Evolutionary conservation across 352 stramenopile species (phyloP).

Genomic region (Pilasporangium apinafurcum): DNA sequence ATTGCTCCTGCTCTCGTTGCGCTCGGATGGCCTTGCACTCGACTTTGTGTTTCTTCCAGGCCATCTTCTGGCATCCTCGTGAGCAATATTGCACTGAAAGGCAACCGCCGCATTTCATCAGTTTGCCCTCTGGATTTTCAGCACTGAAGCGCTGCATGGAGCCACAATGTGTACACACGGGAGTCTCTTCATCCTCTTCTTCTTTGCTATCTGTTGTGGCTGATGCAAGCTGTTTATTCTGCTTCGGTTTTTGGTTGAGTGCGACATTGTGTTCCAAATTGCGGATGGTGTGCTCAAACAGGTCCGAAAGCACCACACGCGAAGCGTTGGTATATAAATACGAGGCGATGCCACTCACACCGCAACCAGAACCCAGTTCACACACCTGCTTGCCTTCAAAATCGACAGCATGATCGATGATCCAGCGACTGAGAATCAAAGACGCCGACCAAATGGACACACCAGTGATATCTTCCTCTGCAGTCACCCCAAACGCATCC

Average conservation of each 20-base stretch:
- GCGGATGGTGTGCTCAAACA: constrained; percentile 76
- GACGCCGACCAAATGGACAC: constrained; percentile 88
- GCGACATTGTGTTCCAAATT: constrained; percentile 79
- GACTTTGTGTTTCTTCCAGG: constrained; percentile 81
- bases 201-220: constrained; percentile 2
- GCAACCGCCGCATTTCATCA: constrained; percentile 81
- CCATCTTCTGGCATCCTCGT: constrained; percentile 80
- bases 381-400: constrained; percentile 77
- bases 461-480: constrained; percentile 82
- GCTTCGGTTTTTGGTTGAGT: constrained; percentile 43
- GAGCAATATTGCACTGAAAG: constrained; percentile 76
- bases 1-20: constrained; percentile 16
- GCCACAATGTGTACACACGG: constrained; percentile 61
- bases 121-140: constrained; percentile 82
- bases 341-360: constrained; percentile 73
- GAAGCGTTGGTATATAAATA: constrained; percentile 74
- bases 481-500: constrained; percentile 71
- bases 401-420: constrained; percentile 53
- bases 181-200: constrained; percentile 20
- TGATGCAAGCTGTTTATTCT: background rate
- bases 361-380: constrained; percentile 77
- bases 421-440: constrained; percentile 77
- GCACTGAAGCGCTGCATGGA: constrained; percentile 65
- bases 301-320: constrained; percentile 76
- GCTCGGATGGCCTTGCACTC: constrained; percentile 69